These are phyloP conservation scores for Butyriboletus appendiculatus DNA, from an alignment of 1,284 basidiomycete species.

Conservation along the genomic window DNA sequence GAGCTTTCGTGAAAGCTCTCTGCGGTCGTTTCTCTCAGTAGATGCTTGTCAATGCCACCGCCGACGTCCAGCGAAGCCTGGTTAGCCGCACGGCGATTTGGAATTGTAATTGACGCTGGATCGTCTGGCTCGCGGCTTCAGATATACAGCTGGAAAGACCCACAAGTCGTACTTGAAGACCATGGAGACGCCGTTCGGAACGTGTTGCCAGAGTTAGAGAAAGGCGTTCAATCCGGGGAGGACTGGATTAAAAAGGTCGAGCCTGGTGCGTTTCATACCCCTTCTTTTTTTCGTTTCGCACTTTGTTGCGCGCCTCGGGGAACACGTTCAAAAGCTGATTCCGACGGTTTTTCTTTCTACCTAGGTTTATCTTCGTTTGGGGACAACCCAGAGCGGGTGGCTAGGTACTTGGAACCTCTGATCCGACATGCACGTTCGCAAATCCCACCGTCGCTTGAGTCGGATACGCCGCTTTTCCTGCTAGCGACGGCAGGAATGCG, in stretches of 20 bases:
- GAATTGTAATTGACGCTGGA: constrained; percentile 96
- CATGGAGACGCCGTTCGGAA: constrained; percentile 47
- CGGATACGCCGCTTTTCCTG: constrained; percentile 89
- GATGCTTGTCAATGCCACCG: constrained; percentile 61
- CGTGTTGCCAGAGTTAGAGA: constrained; percentile 84
- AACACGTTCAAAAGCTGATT: background rate
- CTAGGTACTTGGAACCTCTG: constrained; percentile 79
- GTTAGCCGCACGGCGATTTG: constrained; percentile 83
- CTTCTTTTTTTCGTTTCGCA: background rate
- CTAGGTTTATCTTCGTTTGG: constrained; percentile 89
- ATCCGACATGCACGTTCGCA: constrained; percentile 82
- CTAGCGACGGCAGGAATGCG: constrained; percentile 99
- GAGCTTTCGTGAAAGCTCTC: constrained; percentile 25
- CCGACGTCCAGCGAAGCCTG: constrained; percentile 68
- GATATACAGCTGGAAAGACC: constrained; percentile 96
- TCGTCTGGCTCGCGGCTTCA: constrained; percentile 96
- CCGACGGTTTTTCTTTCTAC: background rate
- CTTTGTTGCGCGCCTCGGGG: background rate
- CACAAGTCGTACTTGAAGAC: constrained; percentile 52
- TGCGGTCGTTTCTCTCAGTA: constrained; percentile 29
- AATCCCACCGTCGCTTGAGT: constrained; percentile 83
- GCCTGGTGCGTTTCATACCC: constrained; percentile 66
- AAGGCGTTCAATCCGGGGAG: constrained; percentile 79
- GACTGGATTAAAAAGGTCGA: constrained; percentile 93
- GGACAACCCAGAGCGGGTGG: constrained; percentile 67